A percentile compares a stretch with the other conserved stretches of the same genome.
Conservation (phyloP, 306 rosid genomes). For the Canavalia ensiformis region DNA sequence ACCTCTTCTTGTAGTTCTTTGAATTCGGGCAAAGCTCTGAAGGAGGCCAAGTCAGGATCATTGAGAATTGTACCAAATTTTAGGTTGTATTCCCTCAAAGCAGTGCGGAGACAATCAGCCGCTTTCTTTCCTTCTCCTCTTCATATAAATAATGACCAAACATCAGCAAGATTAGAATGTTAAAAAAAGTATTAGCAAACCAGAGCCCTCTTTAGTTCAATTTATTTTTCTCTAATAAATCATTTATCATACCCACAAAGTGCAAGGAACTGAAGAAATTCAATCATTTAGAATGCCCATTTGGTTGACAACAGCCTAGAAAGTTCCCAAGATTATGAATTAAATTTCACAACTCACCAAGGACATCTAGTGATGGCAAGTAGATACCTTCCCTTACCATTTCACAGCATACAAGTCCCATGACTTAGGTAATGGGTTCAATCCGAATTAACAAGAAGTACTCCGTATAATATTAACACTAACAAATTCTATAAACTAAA, state of each 20-base stretch:
- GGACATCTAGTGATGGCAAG: neutral
- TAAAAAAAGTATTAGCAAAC: conserved; percentile 30
- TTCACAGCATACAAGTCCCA: conserved; percentile 7
- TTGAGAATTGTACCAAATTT: conserved; percentile 95
- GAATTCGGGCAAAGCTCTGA: conserved; percentile 94
- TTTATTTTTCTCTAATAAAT: neutral
- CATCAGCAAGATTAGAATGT: conserved; percentile 36
- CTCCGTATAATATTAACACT: neutral
- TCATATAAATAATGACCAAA: conserved; percentile 58
- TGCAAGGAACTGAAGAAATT: conserved; percentile 24
- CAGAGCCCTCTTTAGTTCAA: conserved; percentile 6
- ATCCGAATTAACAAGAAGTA: conserved; percentile 34
- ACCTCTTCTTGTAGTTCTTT: conserved; percentile 97
- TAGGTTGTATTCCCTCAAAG: conserved; percentile 86
- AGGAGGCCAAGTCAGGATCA: conserved; percentile 98
- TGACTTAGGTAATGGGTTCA: conserved; percentile 19
- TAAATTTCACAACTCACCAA: neutral
- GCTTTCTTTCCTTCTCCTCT: conserved; percentile 99
- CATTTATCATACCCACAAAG: conserved; percentile 26
- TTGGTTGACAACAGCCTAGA: conserved; percentile 19
- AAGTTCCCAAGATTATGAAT: conserved; percentile 1
- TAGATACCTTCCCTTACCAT: conserved; percentile 9
- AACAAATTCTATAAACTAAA: conserved; percentile 15
- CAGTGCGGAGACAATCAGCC: conserved; percentile 86
- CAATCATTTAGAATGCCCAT: conserved; percentile 8